Base-by-base conservation (phyloP, 2,329 filamentous ascomycete genomes). In the Diaporthe vaccinii region DNA sequence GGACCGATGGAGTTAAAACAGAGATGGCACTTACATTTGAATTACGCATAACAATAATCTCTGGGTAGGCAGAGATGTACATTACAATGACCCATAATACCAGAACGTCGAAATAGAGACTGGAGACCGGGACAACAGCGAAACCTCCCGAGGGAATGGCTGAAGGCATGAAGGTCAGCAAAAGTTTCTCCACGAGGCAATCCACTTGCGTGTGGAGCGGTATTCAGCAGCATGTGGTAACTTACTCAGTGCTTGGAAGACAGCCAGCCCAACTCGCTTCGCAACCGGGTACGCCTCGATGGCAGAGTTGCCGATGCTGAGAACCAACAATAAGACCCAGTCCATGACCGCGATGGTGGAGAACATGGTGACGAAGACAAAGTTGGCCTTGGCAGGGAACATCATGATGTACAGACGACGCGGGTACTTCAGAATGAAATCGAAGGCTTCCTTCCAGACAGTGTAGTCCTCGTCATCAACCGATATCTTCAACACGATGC, bases 361-460 rank as follows among this genome's bases (percentile, higher is more conserved):
- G 90, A 85, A 31, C 87, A 88, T 67, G 83, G 61, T 58, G 84
- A 25, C 89, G 80, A 3, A 91, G 81, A 80, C 87, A 87, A 87
- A 88, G 89, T 1, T 88, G 83, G 82, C 10, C 0, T 87, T 85
- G 4, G 87, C 85, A 0, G 92, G 91, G 78, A 94, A 94, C 3
- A 94, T 84, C 39, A 91, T 89, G 1, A 91, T 91, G 77, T 91
- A 92, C 5, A 91, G 89, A 22, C 90, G 86, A 2, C 90, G 85
- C 0, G 89, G 90, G 55, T 90, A 90, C 59, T 86, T 85, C 53
- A 91, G 85, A 41, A 91, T 88, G 76, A 90, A 91, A 62, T 84
- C 85, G 82, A 39, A 84, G 82, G 74, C 75, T 22, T 85, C 84
- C 36, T 80, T 80, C 58, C 85, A 79, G 36, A 85, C 82, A 74